phyloP scores from a whole-genome alignment of 129 eudicot species.

The Oenanthe sinensis region DNA sequence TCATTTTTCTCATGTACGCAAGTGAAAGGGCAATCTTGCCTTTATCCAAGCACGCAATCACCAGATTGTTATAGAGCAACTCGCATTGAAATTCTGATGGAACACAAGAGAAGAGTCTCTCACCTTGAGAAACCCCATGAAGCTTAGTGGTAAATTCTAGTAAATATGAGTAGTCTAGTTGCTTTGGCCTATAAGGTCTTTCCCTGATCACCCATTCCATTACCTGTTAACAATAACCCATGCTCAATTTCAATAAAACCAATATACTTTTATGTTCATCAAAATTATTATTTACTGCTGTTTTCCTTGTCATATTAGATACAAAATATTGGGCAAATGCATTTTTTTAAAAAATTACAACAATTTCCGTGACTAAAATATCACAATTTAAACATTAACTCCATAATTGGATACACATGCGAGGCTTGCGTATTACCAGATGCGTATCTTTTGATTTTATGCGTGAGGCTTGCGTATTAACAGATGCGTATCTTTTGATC shows the following conservation, averaged over 20 bases:
- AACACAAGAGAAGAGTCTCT: slow-evolving; percentile 59
- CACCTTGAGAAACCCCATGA: slow-evolving; percentile 83
- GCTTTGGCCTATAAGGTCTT: slow-evolving; percentile 77
- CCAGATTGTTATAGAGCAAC: slow-evolving; percentile 87
- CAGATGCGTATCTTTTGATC: no score
- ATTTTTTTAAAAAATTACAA: no score
- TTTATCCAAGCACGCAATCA: slow-evolving; percentile 82
- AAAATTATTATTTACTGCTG: neutral
- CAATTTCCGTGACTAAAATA: no score
- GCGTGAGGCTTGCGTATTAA: neutral
- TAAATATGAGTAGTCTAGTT: slow-evolving; percentile 65
- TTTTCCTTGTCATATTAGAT: neutral
- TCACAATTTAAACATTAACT: neutral
- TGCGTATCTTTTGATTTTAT: no score
- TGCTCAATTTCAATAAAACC: neutral
- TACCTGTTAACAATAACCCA: slow-evolving; percentile 37
- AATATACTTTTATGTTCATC: neutral
- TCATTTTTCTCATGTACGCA: slow-evolving; percentile 86
- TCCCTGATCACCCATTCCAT: slow-evolving; percentile 99
- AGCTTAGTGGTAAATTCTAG: slow-evolving; percentile 80
- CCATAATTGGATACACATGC: neutral
- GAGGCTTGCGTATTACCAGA: neutral
- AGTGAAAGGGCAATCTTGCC: slow-evolving; percentile 69
- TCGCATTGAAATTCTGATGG: slow-evolving; percentile 71
- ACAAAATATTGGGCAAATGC: neutral